Percentiles rank a stretch among this genome's conserved stretches.
Conservation (phyloP, 108 stramenopile genomes). For the Cylindrotheca fusiformis region DNA sequence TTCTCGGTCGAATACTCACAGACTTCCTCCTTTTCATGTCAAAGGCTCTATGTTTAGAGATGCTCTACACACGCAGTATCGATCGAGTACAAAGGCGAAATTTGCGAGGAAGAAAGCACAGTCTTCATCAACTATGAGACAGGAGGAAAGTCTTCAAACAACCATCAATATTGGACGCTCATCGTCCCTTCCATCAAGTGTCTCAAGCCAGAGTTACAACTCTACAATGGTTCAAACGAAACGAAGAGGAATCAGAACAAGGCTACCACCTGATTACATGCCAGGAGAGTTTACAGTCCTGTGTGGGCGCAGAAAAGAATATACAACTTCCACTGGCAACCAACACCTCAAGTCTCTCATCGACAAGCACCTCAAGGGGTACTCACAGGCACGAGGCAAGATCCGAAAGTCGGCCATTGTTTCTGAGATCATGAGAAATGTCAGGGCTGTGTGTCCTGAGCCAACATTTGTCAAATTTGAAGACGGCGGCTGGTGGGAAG, state of each 20-base stretch:
- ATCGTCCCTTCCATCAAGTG: background rate
- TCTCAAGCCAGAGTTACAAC: background rate
- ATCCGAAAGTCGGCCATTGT: constrained; percentile 13
- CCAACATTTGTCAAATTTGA: constrained; percentile 12
- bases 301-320: constrained; percentile 14
- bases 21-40: background rate
- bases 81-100: constrained; percentile 31
- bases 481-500: constrained; percentile 19
- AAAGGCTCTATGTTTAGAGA: constrained; percentile 22
- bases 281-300: constrained; percentile 10
- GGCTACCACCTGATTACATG: background rate
- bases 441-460: background rate
- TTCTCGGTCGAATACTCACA: background rate
- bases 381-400: constrained; percentile 3
- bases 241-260: background rate
- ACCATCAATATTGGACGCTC: background rate
- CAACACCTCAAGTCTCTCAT: constrained; percentile 4
- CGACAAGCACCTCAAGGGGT: constrained; percentile 4
- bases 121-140: background rate
- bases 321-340: constrained; percentile 10
- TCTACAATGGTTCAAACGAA: background rate
- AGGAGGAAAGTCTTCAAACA: background rate
- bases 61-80: constrained; percentile 17
- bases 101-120: constrained; percentile 19
- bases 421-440: constrained; percentile 4